These are phyloP conservation scores for Endoconidiophora polonica DNA, from an alignment of 2,329 filamentous ascomycete genomes.

Conservation along the genomic window DNA sequence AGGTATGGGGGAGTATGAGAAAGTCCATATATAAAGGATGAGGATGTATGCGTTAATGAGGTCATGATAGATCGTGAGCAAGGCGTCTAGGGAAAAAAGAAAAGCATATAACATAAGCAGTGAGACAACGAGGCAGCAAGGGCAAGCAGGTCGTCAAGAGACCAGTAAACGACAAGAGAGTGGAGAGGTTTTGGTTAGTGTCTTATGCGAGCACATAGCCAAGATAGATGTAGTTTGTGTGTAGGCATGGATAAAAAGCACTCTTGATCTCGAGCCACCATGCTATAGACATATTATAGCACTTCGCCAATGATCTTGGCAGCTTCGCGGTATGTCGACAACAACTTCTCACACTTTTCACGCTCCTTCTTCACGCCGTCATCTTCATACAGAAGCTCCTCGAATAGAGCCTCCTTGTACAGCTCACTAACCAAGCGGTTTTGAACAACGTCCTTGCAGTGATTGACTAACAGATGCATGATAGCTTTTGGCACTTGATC, in stretches of 20 bases:
- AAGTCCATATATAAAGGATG: not conserved
- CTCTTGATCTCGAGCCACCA: not conserved
- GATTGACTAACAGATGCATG: conserved; percentile 96
- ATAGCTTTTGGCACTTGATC: conserved; percentile 97
- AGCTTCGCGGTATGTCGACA: conserved; percentile 91
- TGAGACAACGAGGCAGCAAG: not conserved
- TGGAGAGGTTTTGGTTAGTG: not conserved
- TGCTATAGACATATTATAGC: conserved; percentile 34
- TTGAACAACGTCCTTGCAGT: conserved; percentile 95
- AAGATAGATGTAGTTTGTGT: not conserved
- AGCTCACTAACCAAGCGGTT: conserved; percentile 90
- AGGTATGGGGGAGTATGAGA: too few relatives aligned
- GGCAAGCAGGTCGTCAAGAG: conserved; percentile 3
- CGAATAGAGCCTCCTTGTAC: conserved; percentile 81
- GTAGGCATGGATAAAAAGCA: not conserved
- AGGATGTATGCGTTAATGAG: conserved; percentile 1
- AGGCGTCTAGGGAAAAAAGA: conserved; percentile 10
- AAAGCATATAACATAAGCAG: conserved; percentile 3
- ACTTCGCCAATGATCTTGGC: conserved; percentile 98
- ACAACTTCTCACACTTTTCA: conserved; percentile 93
- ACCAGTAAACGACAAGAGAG: not conserved
- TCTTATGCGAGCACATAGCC: not conserved
- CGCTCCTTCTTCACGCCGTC: conserved; percentile 93
- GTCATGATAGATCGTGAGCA: conserved; percentile 12
- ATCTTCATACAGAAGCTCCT: conserved; percentile 91